Base-by-base conservation (phyloP, 2,329 filamentous ascomycete species). In the Colletotrichum kahawae region DNA sequence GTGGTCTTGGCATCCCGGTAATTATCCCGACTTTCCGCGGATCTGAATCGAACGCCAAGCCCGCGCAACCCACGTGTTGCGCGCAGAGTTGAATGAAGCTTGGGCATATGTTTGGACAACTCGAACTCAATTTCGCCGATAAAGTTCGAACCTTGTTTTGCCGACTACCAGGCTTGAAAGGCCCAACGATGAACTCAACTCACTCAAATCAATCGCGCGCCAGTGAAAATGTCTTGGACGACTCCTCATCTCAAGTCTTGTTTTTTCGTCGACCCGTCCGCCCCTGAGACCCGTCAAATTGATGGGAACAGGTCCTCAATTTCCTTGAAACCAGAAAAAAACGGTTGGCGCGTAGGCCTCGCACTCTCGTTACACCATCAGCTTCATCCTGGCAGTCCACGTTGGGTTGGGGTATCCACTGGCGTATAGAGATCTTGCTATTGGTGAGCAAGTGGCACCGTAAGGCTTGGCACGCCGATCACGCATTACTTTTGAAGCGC, bases 371-470 rank as follows among this genome's bases (percentile, higher is more conserved):
- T 31, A 38, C 65, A 38, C 12, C 33, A 34, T 24, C 33, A 48
- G 33, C 57, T 62, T 62, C 38, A 72, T 72, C 56, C 65, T 14
- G 27, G 56, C 18, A 54, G 16, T 43, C 38, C 56, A 63, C 24
- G 65, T 63, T 56, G 64, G 43, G n/a, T 4, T 9, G 24, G 8
- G 27, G 29, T 31, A 36, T 38, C 66, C 66, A 59, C 48, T 21
- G 24, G 36, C 31, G 10, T 57, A 70, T 64, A 65, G 8, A 70
- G 66, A 73, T 65, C 66, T 73, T 64, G 70, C 43, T 73, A 68
- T 62, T 68, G 38, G 63, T 56, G 57, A 57, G 34, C 33, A 69
- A 33, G 56, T 63, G 65, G 65, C 31, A 24, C 38, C 31, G 10
- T 33, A 13, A 29, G 31, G 51, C 67, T 74, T 74, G 66, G 71